Base-by-base conservation (phyloP, 2,329 filamentous ascomycete genomes). In the Fusarium robinianum region DNA sequence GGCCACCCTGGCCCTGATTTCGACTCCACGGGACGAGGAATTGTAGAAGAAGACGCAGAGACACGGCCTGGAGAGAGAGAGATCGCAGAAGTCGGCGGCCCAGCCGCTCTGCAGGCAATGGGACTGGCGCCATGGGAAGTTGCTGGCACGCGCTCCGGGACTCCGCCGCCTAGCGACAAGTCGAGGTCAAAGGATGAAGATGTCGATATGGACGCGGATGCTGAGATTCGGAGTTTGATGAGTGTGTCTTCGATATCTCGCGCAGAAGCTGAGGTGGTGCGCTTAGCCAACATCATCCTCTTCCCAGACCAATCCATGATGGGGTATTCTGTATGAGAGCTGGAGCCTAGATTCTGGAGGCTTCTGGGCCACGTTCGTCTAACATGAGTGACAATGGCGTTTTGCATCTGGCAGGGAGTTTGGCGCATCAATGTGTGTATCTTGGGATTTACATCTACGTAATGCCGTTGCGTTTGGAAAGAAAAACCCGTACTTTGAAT, bases 1-100 rank as follows among this genome's bases (percentile, higher is more conserved):
- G 78, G 78, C 4, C 75, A 79, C 33, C 75, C 76, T 2, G 74
- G 72, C 0, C 78, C 77, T 0, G 78, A 81, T 55, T 81, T 81
- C 49, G 78, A 80, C 64, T 74, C 76, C 2, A 75, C 73, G 1
- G 76, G 77, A 1, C 71, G 71, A 8, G 73, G 73, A 0, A 47
- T 53, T 11, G 66, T 79, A 4, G 72, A 75, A 38, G 78, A 81
- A 58, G 76, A 77, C 14, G 70, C 74, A n/a, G 68, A 72, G 9
- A 70, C 70, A 0, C 68, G 76, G 0, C 70, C 75, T 2, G 73
- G 72, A 14, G 75, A 78, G 58, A 72, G 70, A 23, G 77, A 79
- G 41, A 78, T 81, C 50, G 71, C 69, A 9, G 70, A 72, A 29
- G 70, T 75, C 2, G 77, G 77, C 8, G 77, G 77, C 2, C 66